phyloP scores from a whole-genome alignment of 164 flowering plant species.

The Tetracentron sinense region DNA sequence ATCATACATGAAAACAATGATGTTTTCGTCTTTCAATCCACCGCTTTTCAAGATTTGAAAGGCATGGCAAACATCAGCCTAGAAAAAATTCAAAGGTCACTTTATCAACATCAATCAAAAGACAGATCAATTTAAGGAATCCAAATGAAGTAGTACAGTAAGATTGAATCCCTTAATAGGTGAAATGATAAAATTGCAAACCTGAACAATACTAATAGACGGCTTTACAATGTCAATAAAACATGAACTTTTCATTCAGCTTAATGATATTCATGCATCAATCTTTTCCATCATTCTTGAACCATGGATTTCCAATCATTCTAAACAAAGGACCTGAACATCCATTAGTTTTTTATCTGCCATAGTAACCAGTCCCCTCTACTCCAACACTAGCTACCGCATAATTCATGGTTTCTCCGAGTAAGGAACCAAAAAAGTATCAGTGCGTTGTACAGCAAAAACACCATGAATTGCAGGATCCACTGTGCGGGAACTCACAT shows the following conservation, averaged over 20 bases:
- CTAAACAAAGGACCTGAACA: too few relatives aligned
- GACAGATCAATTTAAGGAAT: too few relatives aligned
- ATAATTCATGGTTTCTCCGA: neutral
- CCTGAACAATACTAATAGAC: too few relatives aligned
- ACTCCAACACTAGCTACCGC: neutral
- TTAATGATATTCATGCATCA: too few relatives aligned
- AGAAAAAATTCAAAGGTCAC: neutral
- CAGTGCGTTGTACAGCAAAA: neutral
- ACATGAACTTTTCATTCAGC: too few relatives aligned
- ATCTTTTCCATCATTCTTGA: too few relatives aligned
- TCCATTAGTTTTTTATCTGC: too few relatives aligned
- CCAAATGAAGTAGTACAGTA: too few relatives aligned
- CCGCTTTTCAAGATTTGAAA: slow-evolving; percentile 80
- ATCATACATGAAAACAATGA: slow-evolving; percentile 88
- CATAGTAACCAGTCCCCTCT: neutral
- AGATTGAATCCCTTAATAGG: too few relatives aligned
- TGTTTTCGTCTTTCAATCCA: slow-evolving; percentile 88
- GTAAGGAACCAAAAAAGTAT: neutral
- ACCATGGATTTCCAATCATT: too few relatives aligned
- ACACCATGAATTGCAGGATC: neutral
- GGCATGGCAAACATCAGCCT: slow-evolving; percentile 94
- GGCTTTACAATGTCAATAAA: too few relatives aligned
- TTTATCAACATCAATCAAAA: neutral
- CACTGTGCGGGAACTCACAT: neutral
- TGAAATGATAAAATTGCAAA: too few relatives aligned